Percentiles rank a stretch among this genome's conserved stretches.
These are phyloP conservation scores for Linum lewisii DNA, from an alignment of 345 rosid genomes.

Conservation along the genomic window DNA sequence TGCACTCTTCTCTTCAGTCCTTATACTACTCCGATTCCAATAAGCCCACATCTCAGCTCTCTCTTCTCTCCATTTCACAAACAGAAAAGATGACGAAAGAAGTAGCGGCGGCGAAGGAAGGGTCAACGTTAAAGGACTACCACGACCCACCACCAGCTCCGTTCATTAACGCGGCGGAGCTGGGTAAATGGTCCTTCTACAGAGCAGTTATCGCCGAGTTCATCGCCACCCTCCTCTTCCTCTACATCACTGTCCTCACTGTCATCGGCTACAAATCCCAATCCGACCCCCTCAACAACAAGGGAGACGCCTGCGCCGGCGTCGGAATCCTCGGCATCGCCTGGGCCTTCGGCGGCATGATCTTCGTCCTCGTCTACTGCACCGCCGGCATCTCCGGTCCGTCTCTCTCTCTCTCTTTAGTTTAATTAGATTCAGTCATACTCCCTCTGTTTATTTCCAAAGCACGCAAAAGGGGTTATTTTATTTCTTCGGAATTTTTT, in stretches of 20 bases:
- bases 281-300: conserved; percentile 15
- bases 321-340: conserved; percentile 80
- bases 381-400: conserved; percentile 82
- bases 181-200: conserved; percentile 68
- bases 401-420: neutral
- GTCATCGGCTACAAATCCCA: conserved; percentile 69
- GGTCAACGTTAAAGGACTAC: conserved; percentile 60
- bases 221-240: conserved; percentile 72
- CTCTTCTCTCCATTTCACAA: neutral
- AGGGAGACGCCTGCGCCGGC: conserved; percentile 40
- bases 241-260: conserved; percentile 57
- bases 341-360: conserved; percentile 90
- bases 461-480: no score
- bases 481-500: no score
- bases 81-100: conserved; percentile 30
- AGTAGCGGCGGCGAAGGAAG: conserved; percentile 29
- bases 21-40: neutral
- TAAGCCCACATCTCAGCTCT: neutral
- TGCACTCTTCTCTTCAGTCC: neutral
- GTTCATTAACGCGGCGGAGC: conserved; percentile 44
- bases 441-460: no score
- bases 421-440: neutral
- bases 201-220: conserved; percentile 81
- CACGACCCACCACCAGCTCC: conserved; percentile 72
- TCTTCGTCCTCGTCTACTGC: conserved; percentile 73